These are phyloP conservation scores for Annona cherimola DNA, from an alignment of 164 flowering plant genomes.

Conservation along the genomic window DNA sequence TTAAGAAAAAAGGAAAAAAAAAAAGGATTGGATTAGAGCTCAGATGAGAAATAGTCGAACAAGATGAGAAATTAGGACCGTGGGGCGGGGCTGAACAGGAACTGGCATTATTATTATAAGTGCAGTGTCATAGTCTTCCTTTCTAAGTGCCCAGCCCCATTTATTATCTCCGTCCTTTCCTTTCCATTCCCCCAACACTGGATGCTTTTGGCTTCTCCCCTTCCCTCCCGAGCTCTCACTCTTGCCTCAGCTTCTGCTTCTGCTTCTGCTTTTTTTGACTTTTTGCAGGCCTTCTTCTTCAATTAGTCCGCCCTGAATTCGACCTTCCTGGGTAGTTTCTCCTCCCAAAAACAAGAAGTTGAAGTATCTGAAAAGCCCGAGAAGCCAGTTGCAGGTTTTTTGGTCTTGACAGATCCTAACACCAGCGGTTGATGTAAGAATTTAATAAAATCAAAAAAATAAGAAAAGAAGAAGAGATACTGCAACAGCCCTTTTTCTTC, in stretches of 20 bases:
- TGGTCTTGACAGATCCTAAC: slow-evolving; percentile 17
- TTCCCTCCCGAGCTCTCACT: slow-evolving; percentile 17
- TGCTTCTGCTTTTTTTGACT: slow-evolving; percentile 10
- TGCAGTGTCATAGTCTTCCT: slow-evolving; percentile 36
- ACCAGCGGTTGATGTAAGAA: slow-evolving; percentile 23
- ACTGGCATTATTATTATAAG: slow-evolving; percentile 30
- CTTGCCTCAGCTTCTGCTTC: slow-evolving; percentile 15
- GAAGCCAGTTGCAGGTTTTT: slow-evolving; percentile 13
- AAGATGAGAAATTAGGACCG: no score
- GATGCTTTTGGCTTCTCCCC: slow-evolving; percentile 35
- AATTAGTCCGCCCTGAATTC: slow-evolving; percentile 34
- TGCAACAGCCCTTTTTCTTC: slow-evolving; percentile 14
- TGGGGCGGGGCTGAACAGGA: neutral
- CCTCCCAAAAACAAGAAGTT: neutral
- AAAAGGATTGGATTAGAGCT: no score
- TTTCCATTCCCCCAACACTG: slow-evolving; percentile 30
- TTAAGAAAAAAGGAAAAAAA: no score
- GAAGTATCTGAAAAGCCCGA: neutral
- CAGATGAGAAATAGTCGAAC: no score
- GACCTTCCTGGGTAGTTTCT: slow-evolving; percentile 7
- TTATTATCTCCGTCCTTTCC: slow-evolving; percentile 38
- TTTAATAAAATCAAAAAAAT: neutral
- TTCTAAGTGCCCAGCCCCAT: slow-evolving; percentile 19
- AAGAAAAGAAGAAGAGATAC: slow-evolving; percentile 24
- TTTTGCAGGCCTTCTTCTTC: slow-evolving; percentile 20